Base-by-base conservation (phyloP, 169 alveolate genomes). In the Babesia bigemina region DNA sequence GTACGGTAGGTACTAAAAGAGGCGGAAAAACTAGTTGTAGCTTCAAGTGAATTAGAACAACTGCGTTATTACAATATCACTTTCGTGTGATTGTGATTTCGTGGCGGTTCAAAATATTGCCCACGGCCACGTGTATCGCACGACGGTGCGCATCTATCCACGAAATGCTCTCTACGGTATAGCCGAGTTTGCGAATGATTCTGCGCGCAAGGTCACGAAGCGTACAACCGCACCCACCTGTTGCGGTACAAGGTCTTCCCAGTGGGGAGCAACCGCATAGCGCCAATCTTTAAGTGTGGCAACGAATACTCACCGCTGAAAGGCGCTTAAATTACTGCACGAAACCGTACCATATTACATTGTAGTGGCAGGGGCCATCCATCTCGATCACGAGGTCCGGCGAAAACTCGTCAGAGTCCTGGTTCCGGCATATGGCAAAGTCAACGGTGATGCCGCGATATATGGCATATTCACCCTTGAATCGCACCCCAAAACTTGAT, bases 311-410 rank as follows among this genome's bases (percentile, higher is more conserved):
- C 81, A 28, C 26, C 73, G 69, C 75, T 74, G 45, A 16, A 26
- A 8, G 29, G 42, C 33, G 28, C 21, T 28, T 36, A 4, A 47
- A 42, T 6, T 4, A 13, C 16, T 19, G 8, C 36, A 6, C 2
- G 33, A 8, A 29, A 63, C 70, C 7, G 11, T 72, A 63, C 78
- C 74, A 63, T 10, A 70, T 21, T 26, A 83, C 36, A 50, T 74
- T 83, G 75, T 75, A 83, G 76, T 83, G 90, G 36, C 33, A 58
- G 11, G 90, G 90, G 16, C 90, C 90, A 60, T 83, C 90, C 19
- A 83, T 70, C 65, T 83, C 90, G 10, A 83, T 66, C 17, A 75
- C 72, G n/a, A 83, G 50, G 17, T 55, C 67, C 17, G 84, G 84
- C 63, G 1, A 11, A 17, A 77, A 63, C 19, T 52, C 86, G 11